phyloP scores from a whole-genome alignment of 208 protist genomes.

The Leishmania tarentolae region DNA sequence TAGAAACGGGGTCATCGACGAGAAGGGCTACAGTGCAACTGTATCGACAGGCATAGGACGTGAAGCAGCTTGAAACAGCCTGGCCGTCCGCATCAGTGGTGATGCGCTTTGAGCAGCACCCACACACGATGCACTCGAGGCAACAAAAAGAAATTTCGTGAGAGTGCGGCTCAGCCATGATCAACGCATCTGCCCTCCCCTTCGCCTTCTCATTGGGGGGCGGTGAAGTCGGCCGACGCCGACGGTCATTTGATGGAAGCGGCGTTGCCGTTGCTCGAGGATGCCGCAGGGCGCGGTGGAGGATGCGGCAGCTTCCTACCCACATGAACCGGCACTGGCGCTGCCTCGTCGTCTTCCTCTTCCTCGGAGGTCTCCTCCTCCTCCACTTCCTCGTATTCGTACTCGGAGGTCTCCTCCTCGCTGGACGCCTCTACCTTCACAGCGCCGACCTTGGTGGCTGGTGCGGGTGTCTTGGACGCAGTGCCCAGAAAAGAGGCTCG shows the following conservation, averaged over 20 bases:
- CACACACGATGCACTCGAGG: too few species aligned
- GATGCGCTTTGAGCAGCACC: too few species aligned
- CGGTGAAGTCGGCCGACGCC: neutral
- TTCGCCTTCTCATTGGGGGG: neutral
- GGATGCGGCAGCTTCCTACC: neutral
- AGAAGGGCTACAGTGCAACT: too few species aligned
- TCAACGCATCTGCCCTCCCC: neutral
- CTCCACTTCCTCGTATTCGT: slow-evolving; percentile 3
- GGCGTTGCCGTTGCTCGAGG: neutral
- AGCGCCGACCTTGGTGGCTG: slow-evolving; percentile 1
- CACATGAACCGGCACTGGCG: neutral
- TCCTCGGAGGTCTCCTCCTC: slow-evolving; percentile 17
- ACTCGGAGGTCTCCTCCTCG: slow-evolving; percentile 4
- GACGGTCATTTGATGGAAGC: neutral
- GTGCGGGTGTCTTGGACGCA: neutral
- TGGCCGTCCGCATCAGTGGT: too few species aligned
- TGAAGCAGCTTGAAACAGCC: too few species aligned
- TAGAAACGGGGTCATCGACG: too few species aligned
- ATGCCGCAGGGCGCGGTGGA: neutral
- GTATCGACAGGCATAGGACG: neutral
- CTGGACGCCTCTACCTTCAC: slow-evolving; percentile 9
- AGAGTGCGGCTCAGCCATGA: neutral
- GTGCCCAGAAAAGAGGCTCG: neutral
- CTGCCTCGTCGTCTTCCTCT: neutral
- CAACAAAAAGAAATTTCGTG: too few species aligned